These are phyloP conservation scores for Neonectria hederae DNA, from an alignment of 2,329 filamentous ascomycete genomes.

Conservation along the genomic window DNA sequence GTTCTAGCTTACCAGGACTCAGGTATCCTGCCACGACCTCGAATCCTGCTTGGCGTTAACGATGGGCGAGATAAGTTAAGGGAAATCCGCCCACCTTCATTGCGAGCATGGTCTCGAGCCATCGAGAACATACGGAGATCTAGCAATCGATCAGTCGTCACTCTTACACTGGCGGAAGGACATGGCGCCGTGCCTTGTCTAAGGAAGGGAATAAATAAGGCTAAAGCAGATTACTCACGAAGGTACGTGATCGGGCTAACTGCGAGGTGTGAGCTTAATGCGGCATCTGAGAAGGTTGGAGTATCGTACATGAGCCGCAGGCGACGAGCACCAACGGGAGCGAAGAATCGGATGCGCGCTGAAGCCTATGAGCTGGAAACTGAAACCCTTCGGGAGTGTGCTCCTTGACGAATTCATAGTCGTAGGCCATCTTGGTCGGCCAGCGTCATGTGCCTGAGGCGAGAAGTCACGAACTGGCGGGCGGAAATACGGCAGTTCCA, in stretches of 20 bases:
- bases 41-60: conserved; percentile 55
- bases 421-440: background rate
- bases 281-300: background rate
- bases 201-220: too few relatives aligned
- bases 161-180: background rate
- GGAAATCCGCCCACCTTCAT: conserved; percentile 41
- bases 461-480: background rate
- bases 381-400: background rate
- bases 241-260: background rate
- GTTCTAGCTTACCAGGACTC: background rate
- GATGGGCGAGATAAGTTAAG: background rate
- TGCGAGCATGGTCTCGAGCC: conserved; percentile 79
- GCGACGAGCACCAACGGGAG: background rate
- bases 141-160: background rate
- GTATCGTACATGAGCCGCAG: background rate
- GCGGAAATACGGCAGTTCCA: too few relatives aligned
- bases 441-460: background rate
- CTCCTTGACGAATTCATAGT: background rate
- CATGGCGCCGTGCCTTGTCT: too few relatives aligned
- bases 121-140: conserved; percentile 88
- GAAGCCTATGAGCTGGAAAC: background rate
- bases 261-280: background rate
- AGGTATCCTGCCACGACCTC: conserved; percentile 69
- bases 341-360: background rate
- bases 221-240: background rate